Evolutionary conservation across 2,329 filamentous ascomycete species (phyloP).

Genomic region (Hypoxylon sp.): DNA sequence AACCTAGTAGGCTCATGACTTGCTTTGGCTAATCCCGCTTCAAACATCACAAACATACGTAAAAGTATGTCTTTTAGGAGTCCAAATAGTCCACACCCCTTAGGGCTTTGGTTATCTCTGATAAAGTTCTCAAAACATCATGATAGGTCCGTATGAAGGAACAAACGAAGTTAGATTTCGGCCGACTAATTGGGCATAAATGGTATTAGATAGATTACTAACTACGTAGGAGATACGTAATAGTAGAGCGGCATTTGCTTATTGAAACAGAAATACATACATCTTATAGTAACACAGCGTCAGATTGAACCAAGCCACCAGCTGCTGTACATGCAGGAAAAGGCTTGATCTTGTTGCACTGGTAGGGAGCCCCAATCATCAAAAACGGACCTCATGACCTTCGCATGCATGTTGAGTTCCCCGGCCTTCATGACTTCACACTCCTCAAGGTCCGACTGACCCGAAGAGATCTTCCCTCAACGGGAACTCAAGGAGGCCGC

Average conservation of each 20-base stretch:
- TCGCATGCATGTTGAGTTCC: constrained; percentile 29
- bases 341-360: constrained; percentile 41
- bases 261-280: neutral
- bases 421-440: constrained; percentile 17
- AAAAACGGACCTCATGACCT: constrained; percentile 40
- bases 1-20: neutral
- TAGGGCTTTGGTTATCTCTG: neutral
- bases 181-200: constrained; percentile 1
- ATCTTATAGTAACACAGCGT: constrained; percentile 32
- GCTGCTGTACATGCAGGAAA: constrained; percentile 35
- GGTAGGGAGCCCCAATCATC: constrained; percentile 27
- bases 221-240: constrained; percentile 25
- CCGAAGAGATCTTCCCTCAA: constrained; percentile 17
- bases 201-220: constrained; percentile 10
- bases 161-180: neutral
- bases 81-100: neutral
- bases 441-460: constrained; percentile 20
- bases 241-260: neutral
- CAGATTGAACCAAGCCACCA: constrained; percentile 31
- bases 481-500: constrained; percentile 10
- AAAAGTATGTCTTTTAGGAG: neutral
- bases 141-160: neutral
- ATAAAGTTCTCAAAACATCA: neutral
- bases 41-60: too few relatives aligned
- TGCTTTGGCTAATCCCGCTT: neutral